phyloP scores from a whole-genome alignment of 352 stramenopile genomes.

The Globisporangium abappressorium region DNA sequence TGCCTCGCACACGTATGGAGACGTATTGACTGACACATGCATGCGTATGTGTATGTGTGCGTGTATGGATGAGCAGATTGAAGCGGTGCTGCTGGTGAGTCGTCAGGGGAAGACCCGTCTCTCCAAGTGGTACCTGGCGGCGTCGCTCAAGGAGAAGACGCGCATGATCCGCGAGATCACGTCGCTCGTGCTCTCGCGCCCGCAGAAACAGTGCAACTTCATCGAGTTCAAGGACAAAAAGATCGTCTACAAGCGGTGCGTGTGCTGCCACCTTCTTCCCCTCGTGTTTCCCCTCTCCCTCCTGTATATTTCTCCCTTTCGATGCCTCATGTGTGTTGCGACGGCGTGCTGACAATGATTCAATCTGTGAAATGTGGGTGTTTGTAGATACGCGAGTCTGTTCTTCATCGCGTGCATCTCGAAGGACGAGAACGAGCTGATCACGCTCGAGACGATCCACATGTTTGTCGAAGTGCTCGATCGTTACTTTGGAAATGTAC shows the following conservation, averaged over 20 bases:
- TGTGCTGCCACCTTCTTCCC: neutral
- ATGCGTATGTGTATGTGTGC: slow-evolving; percentile 12
- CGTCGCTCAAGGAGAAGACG: slow-evolving; percentile 79
- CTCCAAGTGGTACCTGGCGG: slow-evolving; percentile 87
- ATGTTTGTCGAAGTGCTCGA: slow-evolving; percentile 98
- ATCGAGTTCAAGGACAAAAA: slow-evolving; percentile 98
- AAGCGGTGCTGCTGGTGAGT: slow-evolving; percentile 87
- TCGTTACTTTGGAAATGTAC: slow-evolving; percentile 95
- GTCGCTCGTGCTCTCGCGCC: slow-evolving; percentile 81
- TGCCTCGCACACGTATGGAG: neutral
- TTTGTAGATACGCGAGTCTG: slow-evolving; percentile 91
- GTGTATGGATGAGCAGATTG: slow-evolving; percentile 62
- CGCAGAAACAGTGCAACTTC: slow-evolving; percentile 90
- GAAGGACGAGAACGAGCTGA: slow-evolving; percentile 96
- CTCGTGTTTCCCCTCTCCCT: neutral
- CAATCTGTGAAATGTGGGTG: too few species aligned
- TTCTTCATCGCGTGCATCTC: slow-evolving; percentile 97
- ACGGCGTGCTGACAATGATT: neutral
- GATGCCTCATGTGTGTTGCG: neutral
- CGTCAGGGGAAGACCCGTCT: slow-evolving; percentile 91
- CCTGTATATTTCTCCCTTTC: neutral
- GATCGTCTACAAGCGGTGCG: slow-evolving; percentile 95
- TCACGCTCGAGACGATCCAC: slow-evolving; percentile 97
- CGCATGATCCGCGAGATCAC: slow-evolving; percentile 89
- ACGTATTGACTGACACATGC: neutral